phyloP scores from a whole-genome alignment of 257 asterid genomes.

The Nicotiana undulata region DNA sequence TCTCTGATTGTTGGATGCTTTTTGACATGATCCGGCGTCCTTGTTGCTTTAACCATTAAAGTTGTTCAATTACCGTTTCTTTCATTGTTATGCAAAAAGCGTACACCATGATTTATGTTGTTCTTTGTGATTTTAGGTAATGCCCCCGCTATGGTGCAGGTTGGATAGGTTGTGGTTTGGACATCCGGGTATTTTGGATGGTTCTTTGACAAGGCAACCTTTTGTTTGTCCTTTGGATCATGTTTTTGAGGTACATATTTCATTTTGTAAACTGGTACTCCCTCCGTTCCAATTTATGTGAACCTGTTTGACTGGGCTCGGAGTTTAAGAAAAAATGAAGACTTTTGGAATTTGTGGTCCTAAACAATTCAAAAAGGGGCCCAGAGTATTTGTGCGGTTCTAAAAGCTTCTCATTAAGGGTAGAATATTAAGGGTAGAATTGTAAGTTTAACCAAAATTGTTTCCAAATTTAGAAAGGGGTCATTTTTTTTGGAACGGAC shows the following conservation, averaged over 20 bases:
- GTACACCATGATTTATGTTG: slow-evolving; percentile 18
- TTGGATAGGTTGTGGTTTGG: slow-evolving; percentile 99
- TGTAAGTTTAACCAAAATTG: no score
- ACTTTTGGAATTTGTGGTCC: no score
- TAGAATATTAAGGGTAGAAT: no score
- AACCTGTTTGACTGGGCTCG: no score
- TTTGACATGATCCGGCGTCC: not conserved
- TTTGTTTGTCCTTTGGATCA: slow-evolving; percentile 95
- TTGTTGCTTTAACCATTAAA: not conserved
- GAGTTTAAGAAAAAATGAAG: no score
- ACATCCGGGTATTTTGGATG: slow-evolving; percentile 81
- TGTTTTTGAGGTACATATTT: slow-evolving; percentile 72
- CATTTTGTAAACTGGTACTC: slow-evolving; percentile 12
- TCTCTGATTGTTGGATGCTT: slow-evolving; percentile 10
- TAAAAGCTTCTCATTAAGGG: no score
- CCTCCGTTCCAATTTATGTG: no score
- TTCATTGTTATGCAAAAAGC: not conserved
- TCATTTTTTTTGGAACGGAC: no score
- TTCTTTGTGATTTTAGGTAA: slow-evolving; percentile 86
- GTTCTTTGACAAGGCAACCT: slow-evolving; percentile 87
- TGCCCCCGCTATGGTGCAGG: slow-evolving; percentile 99
- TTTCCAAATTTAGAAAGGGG: no score
- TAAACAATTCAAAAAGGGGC: no score
- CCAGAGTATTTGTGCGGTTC: no score
- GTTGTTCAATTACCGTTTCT: not conserved